Evolutionary conservation across 805 yeast genomes (phyloP).

Genomic region (Zygotorulaspora florentina): DNA sequence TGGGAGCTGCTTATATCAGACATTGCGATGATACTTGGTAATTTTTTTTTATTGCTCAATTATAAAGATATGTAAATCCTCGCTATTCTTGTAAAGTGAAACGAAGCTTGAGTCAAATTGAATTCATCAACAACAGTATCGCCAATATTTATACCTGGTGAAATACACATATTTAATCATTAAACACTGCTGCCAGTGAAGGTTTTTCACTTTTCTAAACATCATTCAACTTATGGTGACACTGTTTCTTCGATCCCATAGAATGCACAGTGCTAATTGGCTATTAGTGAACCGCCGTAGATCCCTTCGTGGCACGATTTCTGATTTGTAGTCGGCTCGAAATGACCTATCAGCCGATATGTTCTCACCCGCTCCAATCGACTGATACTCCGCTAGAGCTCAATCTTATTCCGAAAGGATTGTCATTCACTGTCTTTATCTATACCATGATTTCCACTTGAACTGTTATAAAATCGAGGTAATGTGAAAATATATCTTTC

Average conservation of each 20-base stretch:
- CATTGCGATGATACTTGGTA: too few relatives aligned
- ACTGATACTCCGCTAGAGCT: background rate
- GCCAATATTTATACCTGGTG: background rate
- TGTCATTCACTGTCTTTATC: too few relatives aligned
- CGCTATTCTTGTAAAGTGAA: too few relatives aligned
- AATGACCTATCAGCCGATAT: background rate
- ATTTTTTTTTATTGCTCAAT: too few relatives aligned
- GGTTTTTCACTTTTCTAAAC: background rate
- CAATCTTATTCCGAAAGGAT: background rate
- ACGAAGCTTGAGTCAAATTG: background rate
- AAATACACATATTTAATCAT: background rate
- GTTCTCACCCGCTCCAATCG: background rate
- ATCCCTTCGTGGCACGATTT: background rate
- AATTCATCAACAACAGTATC: background rate
- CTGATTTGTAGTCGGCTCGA: background rate
- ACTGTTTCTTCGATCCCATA: background rate
- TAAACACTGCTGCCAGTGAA: background rate
- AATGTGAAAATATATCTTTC: too few relatives aligned
- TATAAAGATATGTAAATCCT: too few relatives aligned
- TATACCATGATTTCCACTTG: too few relatives aligned
- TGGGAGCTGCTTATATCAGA: too few relatives aligned
- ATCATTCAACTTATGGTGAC: background rate
- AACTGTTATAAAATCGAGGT: too few relatives aligned
- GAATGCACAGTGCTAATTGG: background rate
- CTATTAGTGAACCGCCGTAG: background rate